Conservation (phyloP, 2,329 filamentous ascomycete genomes). For the Colletotrichum sp. region DNA sequence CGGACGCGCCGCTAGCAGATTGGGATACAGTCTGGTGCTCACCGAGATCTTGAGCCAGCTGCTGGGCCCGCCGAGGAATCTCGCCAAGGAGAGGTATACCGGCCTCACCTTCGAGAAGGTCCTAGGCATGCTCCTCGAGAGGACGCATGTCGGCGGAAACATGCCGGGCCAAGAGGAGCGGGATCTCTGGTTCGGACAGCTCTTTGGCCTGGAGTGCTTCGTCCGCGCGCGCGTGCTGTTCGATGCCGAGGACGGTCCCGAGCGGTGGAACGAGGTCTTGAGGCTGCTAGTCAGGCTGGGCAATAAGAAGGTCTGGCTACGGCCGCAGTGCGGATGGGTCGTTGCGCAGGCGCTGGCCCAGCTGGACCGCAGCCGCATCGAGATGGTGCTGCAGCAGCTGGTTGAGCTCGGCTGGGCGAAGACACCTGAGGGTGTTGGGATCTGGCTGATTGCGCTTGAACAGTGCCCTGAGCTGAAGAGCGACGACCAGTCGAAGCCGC, state of each 20-base stretch:
- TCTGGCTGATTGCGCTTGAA: slow-evolving; percentile 78
- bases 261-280: slow-evolving; percentile 72
- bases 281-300: slow-evolving; percentile 76
- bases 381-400: slow-evolving; percentile 64
- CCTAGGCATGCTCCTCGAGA: slow-evolving; percentile 57
- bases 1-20: slow-evolving; percentile 83
- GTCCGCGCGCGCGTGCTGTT: slow-evolving; percentile 80
- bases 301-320: slow-evolving; percentile 85
- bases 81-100: slow-evolving; percentile 52
- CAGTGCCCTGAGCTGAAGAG: slow-evolving; percentile 61
- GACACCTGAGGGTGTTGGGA: slow-evolving; percentile 86
- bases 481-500: slow-evolving; percentile 68
- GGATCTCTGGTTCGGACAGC: slow-evolving; percentile 82
- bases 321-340: slow-evolving; percentile 85
- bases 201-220: slow-evolving; percentile 88
- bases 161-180: slow-evolving; percentile 76
- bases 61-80: slow-evolving; percentile 54
- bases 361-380: slow-evolving; percentile 52
- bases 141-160: slow-evolving; percentile 59
- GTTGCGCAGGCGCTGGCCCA: slow-evolving; percentile 75
- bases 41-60: slow-evolving; percentile 80
- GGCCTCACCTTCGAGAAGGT: slow-evolving; percentile 62
- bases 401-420: slow-evolving; percentile 72
- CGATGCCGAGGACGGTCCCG: slow-evolving; percentile 42
- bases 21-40: slow-evolving; percentile 89